These are phyloP conservation scores for Suillus paluster DNA, from an alignment of 768 basidiomycete genomes.

Conservation along the genomic window DNA sequence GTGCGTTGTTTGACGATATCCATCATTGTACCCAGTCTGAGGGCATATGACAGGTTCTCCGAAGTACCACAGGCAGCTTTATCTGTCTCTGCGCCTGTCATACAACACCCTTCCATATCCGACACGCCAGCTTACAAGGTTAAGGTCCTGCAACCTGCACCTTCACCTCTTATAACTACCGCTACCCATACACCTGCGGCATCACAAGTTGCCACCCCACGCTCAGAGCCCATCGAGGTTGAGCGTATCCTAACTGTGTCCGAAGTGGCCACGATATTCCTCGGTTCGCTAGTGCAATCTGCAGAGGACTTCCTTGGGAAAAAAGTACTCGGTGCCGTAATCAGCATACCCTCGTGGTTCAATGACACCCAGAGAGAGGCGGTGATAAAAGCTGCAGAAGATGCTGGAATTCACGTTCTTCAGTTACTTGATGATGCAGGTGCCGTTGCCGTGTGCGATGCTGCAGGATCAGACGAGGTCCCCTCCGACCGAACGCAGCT, in stretches of 20 bases:
- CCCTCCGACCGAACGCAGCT: conserved; percentile 74
- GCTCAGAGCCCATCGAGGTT: conserved; percentile 67
- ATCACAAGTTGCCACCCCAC: conserved; percentile 71
- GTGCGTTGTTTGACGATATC: conserved; percentile 45
- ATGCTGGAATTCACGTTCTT: conserved; percentile 82
- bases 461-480: conserved; percentile 46
- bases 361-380: conserved; percentile 68
- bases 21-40: neutral
- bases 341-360: conserved; percentile 82
- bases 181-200: conserved; percentile 63
- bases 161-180: conserved; percentile 64
- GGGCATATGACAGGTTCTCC: conserved; percentile 60
- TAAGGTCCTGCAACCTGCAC: conserved; percentile 77
- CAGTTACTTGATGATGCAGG: conserved; percentile 90
- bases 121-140: conserved; percentile 87
- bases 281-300: conserved; percentile 81
- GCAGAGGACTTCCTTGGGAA: conserved; percentile 91
- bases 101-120: conserved; percentile 72
- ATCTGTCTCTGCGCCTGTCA: conserved; percentile 66
- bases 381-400: conserved; percentile 71
- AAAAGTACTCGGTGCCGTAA: conserved; percentile 77
- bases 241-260: conserved; percentile 79
- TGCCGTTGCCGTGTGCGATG: conserved; percentile 64
- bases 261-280: conserved; percentile 85
- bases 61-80: conserved; percentile 62